Evolutionary conservation across 352 stramenopile genomes (phyloP), one percentile per base, ranked within the genome.

Genomic region (Phytophthora pistaciae): DNA sequence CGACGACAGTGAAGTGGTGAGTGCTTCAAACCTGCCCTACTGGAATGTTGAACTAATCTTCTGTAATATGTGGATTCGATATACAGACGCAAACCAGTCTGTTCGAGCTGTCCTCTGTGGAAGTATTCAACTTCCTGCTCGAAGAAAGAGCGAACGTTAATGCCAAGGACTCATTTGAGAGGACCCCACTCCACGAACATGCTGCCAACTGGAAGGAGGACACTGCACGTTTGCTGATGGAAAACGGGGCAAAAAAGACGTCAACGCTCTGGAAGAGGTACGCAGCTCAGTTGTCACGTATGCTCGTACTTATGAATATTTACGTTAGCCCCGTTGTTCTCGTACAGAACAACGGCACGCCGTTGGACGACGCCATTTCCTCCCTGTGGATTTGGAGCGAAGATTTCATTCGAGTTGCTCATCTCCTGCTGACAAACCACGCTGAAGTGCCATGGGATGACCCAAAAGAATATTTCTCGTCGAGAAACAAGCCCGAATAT

Each of bases 121-220:
- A 49, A 20, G 2, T 49, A 13, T 49, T 23, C 42, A 49, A 21
- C n/a, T 21, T 21, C 1, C 42, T 49, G 42, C 16, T 49, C n/a
- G 18, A 49, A 49, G 16, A 49, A 9, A 1, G 42, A 49, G 42
- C 42, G 2, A 23, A 49, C 18, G 42, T 49, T 7, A 5, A 49
- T 21, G 18, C 18, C 5, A 49, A 21, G 18, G 18, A 49, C 18
- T 49, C 42, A 20, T 49, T 5, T 13, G 42, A 49, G 42, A 49
- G 18, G 13, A 23, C 42, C 42, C 42, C 42, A 18, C 42, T 49
- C 42, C 42, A 49, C 8, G 42, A 49, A 21, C 42, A 49, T 10
- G 42, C 42, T 49, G 42, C 42, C 42, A 23, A 49, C 18, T 49
- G 42, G 42, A 49, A 49, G 42, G 42, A 49, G n/a, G 42, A 49